Evolutionary conservation across 2,329 filamentous ascomycete species (phyloP).

Genomic region (Huntiella savannae): DNA sequence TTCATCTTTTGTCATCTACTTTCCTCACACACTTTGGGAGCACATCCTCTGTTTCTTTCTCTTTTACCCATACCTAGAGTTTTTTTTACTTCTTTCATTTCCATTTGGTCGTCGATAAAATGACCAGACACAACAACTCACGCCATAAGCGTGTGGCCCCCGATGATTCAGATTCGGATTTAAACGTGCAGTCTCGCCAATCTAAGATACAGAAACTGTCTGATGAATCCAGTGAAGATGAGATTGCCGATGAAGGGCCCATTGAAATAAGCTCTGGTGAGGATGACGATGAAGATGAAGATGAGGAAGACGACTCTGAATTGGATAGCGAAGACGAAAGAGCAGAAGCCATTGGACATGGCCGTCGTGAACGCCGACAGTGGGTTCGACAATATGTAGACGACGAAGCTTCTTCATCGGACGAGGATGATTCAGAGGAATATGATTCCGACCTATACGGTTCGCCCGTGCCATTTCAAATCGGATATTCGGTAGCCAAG

Average conservation of each 20-base stretch:
- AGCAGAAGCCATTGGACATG: not conserved
- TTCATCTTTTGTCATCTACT: not conserved
- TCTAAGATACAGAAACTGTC: not conserved
- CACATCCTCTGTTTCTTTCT: not conserved
- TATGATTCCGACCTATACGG: not conserved
- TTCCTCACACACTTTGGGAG: not conserved
- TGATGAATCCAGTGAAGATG: constrained; percentile 2
- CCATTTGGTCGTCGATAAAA: not conserved
- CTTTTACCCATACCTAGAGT: not conserved
- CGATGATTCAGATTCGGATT: not conserved
- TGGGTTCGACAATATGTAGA: too few species aligned
- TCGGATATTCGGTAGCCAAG: not conserved
- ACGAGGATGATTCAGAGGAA: not conserved
- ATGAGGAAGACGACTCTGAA: not conserved
- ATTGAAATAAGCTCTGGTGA: not conserved
- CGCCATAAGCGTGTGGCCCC: not conserved
- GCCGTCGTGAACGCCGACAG: too few species aligned
- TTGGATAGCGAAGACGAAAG: not conserved
- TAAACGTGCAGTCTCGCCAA: not conserved
- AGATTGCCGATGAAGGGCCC: not conserved
- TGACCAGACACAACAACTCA: not conserved
- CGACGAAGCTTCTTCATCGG: not conserved
- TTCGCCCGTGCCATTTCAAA: not conserved
- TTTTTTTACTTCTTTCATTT: not conserved
- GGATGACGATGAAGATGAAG: not conserved